Percentiles rank a stretch among this genome's conserved stretches.
phyloP scores from a whole-genome alignment of 2,329 filamentous ascomycete genomes.

The Colletotrichum plurivorum region DNA sequence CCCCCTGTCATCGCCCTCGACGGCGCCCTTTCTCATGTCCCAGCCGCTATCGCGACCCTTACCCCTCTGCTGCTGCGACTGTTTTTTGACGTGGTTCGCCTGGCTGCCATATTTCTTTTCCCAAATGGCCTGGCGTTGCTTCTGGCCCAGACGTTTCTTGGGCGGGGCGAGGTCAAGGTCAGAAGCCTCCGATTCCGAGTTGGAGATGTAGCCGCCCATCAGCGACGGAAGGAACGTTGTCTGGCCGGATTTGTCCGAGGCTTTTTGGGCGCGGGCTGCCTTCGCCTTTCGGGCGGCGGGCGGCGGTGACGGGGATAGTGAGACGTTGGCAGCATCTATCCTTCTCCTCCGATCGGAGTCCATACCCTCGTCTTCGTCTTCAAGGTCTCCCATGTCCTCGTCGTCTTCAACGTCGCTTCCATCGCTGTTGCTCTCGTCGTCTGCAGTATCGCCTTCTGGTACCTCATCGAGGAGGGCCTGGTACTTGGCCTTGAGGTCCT shows the following conservation, averaged over 20 bases:
- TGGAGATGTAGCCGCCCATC: conserved; percentile 85
- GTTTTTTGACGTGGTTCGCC: conserved; percentile 74
- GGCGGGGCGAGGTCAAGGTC: conserved; percentile 75
- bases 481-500: conserved; percentile 59
- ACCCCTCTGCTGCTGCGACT: conserved; percentile 49
- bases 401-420: conserved; percentile 42
- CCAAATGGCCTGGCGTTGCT: conserved; percentile 82
- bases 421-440: conserved; percentile 51
- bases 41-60: conserved; percentile 65
- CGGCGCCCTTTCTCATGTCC: conserved; percentile 71
- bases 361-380: conserved; percentile 46
- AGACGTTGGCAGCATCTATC: conserved; percentile 44
- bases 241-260: conserved; percentile 45
- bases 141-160: conserved; percentile 84
- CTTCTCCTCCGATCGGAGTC: conserved; percentile 44
- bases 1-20: conserved; percentile 56
- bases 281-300: conserved; percentile 50
- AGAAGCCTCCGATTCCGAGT: conserved; percentile 75
- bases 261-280: conserved; percentile 44
- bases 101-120: conserved; percentile 83
- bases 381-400: conserved; percentile 52
- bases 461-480: conserved; percentile 61
- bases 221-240: conserved; percentile 82
- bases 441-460: conserved; percentile 55
- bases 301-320: conserved; percentile 49